phyloP scores from a whole-genome alignment of 495 filamentous ascomycete species.

The Penicillium tannophilum region DNA sequence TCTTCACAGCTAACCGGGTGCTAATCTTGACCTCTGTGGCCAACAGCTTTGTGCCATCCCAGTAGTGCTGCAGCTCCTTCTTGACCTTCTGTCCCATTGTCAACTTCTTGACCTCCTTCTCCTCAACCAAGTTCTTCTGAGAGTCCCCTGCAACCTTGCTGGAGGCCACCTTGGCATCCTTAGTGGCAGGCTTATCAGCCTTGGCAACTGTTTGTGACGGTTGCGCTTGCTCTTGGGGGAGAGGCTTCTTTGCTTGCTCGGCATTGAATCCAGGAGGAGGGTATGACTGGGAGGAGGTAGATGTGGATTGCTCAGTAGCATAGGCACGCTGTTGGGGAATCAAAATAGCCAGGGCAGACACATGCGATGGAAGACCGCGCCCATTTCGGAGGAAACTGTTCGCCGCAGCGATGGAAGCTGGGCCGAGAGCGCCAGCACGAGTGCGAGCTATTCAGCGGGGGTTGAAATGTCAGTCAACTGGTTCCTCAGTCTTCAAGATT shows the following conservation, averaged over 20 bases:
- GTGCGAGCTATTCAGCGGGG: conserved; percentile 32
- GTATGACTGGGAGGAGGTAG: conserved; percentile 55
- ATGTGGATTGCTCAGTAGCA: conserved; percentile 70
- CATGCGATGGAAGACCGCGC: conserved; percentile 58
- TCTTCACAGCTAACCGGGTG: conserved; percentile 86
- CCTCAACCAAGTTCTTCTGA: conserved; percentile 57
- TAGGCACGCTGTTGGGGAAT: conserved; percentile 62
- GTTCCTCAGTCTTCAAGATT: background rate
- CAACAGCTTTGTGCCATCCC: conserved; percentile 98
- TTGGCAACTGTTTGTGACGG: conserved; percentile 30
- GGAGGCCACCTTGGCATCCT: conserved; percentile 46
- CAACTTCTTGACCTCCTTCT: conserved; percentile 81
- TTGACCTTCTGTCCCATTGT: conserved; percentile 91
- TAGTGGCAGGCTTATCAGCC: conserved; percentile 46
- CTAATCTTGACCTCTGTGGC: conserved; percentile 93
- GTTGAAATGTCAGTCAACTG: conserved; percentile 14
- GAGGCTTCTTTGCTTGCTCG: conserved; percentile 85
- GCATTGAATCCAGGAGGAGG: conserved; percentile 95
- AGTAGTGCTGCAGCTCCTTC: conserved; percentile 90
- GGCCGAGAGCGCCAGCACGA: conserved; percentile 39
- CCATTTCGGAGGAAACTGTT: conserved; percentile 60
- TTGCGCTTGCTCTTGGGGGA: conserved; percentile 53
- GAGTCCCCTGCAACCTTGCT: conserved; percentile 47
- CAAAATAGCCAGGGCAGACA: conserved; percentile 65
- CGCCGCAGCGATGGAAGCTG: conserved; percentile 36